Base-by-base conservation (phyloP, 2,329 filamentous ascomycete genomes). In the Claviceps pazoutovae region DNA sequence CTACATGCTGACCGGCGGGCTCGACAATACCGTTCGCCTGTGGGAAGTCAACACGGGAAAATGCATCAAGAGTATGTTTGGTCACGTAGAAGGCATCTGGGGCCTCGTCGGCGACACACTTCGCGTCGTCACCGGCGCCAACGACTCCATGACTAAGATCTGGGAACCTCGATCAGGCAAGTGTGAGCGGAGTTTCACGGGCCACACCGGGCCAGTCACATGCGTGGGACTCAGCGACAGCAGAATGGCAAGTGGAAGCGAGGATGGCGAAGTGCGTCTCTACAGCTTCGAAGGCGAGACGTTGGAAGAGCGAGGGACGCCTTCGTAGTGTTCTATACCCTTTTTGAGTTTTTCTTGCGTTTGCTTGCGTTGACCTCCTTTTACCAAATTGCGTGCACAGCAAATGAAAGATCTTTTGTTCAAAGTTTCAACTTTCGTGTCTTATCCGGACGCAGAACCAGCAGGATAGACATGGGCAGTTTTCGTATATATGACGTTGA, bases 51-150 rank as follows among this genome's bases (percentile, higher is more conserved):
- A 78, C 5, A 85, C 85, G 0, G 88, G 88, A 39, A 80, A 81
- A 56, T 95, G 88, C 61, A 75, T 96, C 37, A 86, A 88, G 55
- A 95, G 88, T 36, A 95, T 96, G 73, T 98, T 97, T 64, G 93
- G 93, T 0, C 93, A 98, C 62, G 79, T 98, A 21, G 93, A 98
- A 66, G 93, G 93, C 36, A 85, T 98, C 19, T 98, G 93, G 93
- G 86, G 87, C 5, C 75, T 98, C 2, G 88, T 86, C 0, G 91
- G 87, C 3, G 91, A 97, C 67, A 90, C 86, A 1, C 72, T 97
- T 19, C 82, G 93, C 11, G 81, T 95, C 16, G 88, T 97, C 14
- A 88, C 85, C 17, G 91, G 90, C 0, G 86, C 88, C 11, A 89
- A 97, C 66, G 93, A 98, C 68, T 83, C 88, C 43, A 94, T 91